phyloP scores from a whole-genome alignment of 2,329 filamentous ascomycete species.

The Dactylellina parvicollis region DNA sequence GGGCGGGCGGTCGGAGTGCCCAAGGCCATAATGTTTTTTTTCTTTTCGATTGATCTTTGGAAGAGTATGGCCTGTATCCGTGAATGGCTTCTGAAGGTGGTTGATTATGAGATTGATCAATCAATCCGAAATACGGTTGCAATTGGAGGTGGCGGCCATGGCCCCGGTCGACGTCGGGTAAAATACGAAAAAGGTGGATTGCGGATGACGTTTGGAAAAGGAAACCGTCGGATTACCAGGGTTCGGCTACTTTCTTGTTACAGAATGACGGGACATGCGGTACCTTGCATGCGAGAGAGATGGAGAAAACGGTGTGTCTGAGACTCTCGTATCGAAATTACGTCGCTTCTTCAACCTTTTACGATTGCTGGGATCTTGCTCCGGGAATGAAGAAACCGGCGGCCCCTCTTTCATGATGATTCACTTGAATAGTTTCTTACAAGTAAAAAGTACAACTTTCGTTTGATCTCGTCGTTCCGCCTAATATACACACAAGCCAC shows the following conservation, averaged over 20 bases:
- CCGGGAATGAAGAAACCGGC: no score
- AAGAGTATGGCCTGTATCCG: no score
- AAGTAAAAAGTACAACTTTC: background rate
- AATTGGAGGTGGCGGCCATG: no score
- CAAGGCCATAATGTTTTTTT: constrained; percentile 37
- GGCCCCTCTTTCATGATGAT: no score
- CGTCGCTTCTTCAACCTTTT: no score
- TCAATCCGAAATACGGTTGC: no score
- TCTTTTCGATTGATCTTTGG: background rate
- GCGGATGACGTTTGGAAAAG: background rate
- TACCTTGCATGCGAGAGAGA: constrained; percentile 45
- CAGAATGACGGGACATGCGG: background rate
- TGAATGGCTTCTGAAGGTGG: no score
- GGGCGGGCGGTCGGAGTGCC: constrained; percentile 32
- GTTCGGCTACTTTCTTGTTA: background rate
- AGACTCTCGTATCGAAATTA: constrained; percentile 5
- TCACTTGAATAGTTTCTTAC: background rate
- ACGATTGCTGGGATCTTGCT: no score
- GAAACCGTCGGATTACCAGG: background rate
- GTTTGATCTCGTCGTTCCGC: background rate
- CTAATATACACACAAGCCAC: constrained; percentile 31
- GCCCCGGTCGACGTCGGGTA: no score
- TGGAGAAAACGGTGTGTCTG: no score
- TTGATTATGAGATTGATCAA: no score
- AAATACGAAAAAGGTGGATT: background rate